Conservation (phyloP, 176 grass and related monocot genomes). For the Melocanna baccifera region DNA sequence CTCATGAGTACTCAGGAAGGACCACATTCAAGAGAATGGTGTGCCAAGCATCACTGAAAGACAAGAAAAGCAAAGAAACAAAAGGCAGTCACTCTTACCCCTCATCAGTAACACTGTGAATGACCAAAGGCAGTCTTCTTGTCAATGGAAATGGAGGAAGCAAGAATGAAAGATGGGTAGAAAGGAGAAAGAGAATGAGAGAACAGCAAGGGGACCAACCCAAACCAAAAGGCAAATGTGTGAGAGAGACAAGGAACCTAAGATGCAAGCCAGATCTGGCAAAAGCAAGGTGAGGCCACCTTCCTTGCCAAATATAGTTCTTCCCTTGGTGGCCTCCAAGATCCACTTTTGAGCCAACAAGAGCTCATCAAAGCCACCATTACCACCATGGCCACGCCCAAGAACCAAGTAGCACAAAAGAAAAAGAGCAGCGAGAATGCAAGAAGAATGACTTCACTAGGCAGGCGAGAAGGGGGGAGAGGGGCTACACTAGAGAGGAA, state of each 20-base stretch:
- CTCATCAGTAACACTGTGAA: background rate
- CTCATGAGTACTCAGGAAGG: background rate
- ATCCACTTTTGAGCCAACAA: conserved; percentile 47
- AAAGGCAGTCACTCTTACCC: background rate
- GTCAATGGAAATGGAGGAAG: background rate
- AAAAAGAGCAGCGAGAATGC: background rate
- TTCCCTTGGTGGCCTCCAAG: conserved; percentile 25
- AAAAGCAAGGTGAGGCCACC: conserved; percentile 27
- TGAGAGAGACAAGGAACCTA: conserved; percentile 20
- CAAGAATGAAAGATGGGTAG: background rate
- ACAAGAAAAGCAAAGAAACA: background rate
- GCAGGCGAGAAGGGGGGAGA: background rate
- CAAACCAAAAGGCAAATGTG: background rate
- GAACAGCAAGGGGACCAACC: background rate
- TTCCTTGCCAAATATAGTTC: conserved; percentile 46
- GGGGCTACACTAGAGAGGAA: background rate
- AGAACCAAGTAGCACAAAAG: background rate
- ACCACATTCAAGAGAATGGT: background rate
- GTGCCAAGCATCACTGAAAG: background rate
- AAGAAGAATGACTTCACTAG: background rate
- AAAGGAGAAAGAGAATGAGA: background rate
- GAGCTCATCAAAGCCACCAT: conserved; percentile 30
- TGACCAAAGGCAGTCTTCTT: too few relatives aligned
- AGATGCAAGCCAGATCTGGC: conserved; percentile 44
- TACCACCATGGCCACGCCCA: conserved; percentile 25